Base-by-base conservation (phyloP, 768 basidiomycete genomes). In the Hydnomerulius pinastri region DNA sequence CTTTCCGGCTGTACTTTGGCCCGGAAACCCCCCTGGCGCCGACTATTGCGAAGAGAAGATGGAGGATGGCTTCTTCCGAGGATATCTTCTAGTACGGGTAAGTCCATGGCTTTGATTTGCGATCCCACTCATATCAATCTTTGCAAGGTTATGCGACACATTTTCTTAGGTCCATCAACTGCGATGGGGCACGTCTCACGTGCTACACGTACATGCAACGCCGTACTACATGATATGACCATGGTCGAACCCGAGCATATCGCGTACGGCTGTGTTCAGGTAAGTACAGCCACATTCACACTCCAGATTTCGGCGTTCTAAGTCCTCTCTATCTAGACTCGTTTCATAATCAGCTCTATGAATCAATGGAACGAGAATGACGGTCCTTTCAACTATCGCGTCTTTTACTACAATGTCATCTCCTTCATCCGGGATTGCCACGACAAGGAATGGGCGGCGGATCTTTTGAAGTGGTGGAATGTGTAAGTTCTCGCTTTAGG, bases 351-450 rank as follows among this genome's bases (percentile, higher is more conserved):
- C 41, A 50, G 39, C 20, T 40, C 48, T 15, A 17, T 24, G 28
- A 36, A 43, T 33, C 17, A 41, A 9, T 50, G 48, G 48, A 18
- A 30, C 13, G 48, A 49, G 28, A 29, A 13, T 9, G 40, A 49
- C 30, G 20, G 48, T 24, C 13, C n/a, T 11, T 49, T 49, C 28
- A 41, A 41, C 13, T 49, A 49, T 28, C 28, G 18, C 4, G 20
- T 12, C 4, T 49, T 49, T 33, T 49, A 49, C 21, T 23, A 21
- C 15, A 49, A 24, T 10, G 41, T 33, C 11, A 49, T 49, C 18
- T 17, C 18, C 21, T 41, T 40, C 2, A 29, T 49, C 17, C n/a
- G 20, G 5, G 30, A 42, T 9, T 33, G 24, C 21, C 17, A 23
- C 23, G 28, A 49, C 20, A 42, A 27, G 21, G 39, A 23, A 7